Conservation (phyloP, 192 early-diverging fungal species). For the Oehlia diaphana region DNA sequence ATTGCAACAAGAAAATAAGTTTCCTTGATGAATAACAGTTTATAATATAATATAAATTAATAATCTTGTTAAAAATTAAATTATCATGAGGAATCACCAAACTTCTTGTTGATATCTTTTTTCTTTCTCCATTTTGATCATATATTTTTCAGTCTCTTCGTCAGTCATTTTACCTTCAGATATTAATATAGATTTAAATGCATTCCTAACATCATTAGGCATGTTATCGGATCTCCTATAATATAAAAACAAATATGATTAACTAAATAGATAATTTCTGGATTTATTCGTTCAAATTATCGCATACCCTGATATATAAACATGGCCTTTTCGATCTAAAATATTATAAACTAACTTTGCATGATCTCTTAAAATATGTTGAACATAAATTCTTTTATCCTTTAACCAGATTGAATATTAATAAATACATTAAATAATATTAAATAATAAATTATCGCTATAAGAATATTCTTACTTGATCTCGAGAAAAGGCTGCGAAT, state of each 20-base stretch:
- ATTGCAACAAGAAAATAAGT: too few species aligned
- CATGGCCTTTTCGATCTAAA: constrained; percentile 55
- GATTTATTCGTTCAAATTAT: not conserved
- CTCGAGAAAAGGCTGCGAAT: constrained; percentile 85
- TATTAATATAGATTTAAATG: constrained; percentile 59
- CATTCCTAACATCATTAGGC: constrained; percentile 68
- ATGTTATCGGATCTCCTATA: constrained; percentile 70
- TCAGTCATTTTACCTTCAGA: constrained; percentile 50
- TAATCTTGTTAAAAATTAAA: too few species aligned
- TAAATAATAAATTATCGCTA: constrained; percentile 32
- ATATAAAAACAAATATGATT: not conserved
- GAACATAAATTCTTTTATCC: constrained; percentile 79
- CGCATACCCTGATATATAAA: constrained; percentile 75
- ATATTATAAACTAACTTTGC: constrained; percentile 62
- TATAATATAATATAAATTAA: too few species aligned
- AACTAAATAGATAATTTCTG: not conserved
- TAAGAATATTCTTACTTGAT: constrained; percentile 51
- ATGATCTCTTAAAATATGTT: constrained; percentile 67
- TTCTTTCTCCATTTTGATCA: constrained; percentile 62
- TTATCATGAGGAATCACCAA: constrained; percentile 57
- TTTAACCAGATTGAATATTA: constrained; percentile 28
- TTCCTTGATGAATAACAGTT: too few species aligned
- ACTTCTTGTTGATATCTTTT: constrained; percentile 85
- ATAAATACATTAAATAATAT: not conserved
- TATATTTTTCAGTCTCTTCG: constrained; percentile 59